Conservation (phyloP, 164 flowering plant genomes). For the Piper betle region DNA sequence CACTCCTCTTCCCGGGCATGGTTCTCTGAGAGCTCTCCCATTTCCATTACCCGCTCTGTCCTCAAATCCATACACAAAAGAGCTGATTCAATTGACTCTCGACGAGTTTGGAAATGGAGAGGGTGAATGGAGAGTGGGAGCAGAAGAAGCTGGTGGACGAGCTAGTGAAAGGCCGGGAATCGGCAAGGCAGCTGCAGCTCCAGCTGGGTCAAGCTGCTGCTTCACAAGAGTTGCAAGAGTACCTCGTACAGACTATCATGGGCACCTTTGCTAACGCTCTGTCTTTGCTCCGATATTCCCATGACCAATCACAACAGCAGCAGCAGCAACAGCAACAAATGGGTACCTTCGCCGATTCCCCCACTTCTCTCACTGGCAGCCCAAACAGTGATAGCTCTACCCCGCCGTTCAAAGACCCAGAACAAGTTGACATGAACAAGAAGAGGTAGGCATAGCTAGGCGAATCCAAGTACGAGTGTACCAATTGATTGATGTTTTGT, state of each 20-base stretch:
- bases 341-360: slow-evolving; percentile 28
- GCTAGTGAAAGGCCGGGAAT: slow-evolving; percentile 40
- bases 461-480: slow-evolving; percentile 5
- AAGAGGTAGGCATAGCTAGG: slow-evolving; percentile 20
- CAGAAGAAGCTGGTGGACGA: slow-evolving; percentile 32
- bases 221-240: slow-evolving; percentile 15
- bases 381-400: slow-evolving; percentile 40
- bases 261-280: slow-evolving; percentile 34
- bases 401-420: not conserved
- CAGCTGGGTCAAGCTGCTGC: slow-evolving; percentile 24
- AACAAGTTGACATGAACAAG: slow-evolving; percentile 16
- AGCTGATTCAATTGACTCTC: no score
- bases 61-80: no score
- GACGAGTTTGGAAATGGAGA: slow-evolving; percentile 15
- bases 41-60: no score
- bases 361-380: slow-evolving; percentile 46
- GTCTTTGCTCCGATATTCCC: slow-evolving; percentile 17
- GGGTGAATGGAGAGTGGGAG: slow-evolving; percentile 17
- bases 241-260: slow-evolving; percentile 25
- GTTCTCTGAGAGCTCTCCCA: no score
- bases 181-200: slow-evolving; percentile 27
- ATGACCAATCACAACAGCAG: not conserved
- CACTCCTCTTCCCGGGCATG: no score
- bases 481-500: no score
- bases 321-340: not conserved